Conservation (phyloP, 148 eudicot species). For the Tetragonia tetragonoides region DNA sequence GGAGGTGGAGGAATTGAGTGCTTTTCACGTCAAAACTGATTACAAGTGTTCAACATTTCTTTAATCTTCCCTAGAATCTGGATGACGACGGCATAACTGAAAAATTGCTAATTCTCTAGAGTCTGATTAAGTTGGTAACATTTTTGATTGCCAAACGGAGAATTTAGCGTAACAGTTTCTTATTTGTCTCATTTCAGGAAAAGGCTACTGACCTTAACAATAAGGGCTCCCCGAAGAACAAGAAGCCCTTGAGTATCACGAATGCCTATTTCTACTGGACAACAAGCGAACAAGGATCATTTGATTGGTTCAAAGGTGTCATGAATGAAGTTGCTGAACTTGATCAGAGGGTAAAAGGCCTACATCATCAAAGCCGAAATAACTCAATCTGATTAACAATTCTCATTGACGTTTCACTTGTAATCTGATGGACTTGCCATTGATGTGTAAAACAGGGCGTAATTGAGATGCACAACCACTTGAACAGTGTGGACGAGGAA, state of each 20-base stretch:
- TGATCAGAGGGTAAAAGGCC: slow-evolving; percentile 66
- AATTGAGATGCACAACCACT: slow-evolving; percentile 96
- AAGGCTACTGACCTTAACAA: slow-evolving; percentile 33
- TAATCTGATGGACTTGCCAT: slow-evolving; percentile 7
- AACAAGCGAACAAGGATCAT: slow-evolving; percentile 91
- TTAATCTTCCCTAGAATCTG: not conserved
- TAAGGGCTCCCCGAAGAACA: slow-evolving; percentile 43
- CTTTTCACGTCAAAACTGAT: not conserved
- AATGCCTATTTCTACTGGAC: slow-evolving; percentile 98
- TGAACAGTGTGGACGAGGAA: slow-evolving; percentile 94
- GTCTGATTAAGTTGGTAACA: not conserved
- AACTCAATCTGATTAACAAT: not conserved
- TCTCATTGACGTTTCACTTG: not conserved
- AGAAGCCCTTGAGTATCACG: slow-evolving; percentile 68
- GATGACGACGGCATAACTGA: not conserved
- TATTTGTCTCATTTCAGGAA: slow-evolving; percentile 27
- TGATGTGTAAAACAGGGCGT: slow-evolving; percentile 56
- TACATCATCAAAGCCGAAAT: not conserved
- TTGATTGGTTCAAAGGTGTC: slow-evolving; percentile 98
- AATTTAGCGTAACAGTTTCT: slow-evolving; percentile 3
- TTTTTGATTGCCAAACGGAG: slow-evolving; percentile 5
- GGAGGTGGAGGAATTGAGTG: slow-evolving; percentile 77
- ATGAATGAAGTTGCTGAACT: slow-evolving; percentile 97
- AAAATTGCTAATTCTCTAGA: too few relatives aligned
- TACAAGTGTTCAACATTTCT: not conserved